Evolutionary conservation across 345 rosid species (phyloP).

Genomic region (Eucalyptus guilfoylei): DNA sequence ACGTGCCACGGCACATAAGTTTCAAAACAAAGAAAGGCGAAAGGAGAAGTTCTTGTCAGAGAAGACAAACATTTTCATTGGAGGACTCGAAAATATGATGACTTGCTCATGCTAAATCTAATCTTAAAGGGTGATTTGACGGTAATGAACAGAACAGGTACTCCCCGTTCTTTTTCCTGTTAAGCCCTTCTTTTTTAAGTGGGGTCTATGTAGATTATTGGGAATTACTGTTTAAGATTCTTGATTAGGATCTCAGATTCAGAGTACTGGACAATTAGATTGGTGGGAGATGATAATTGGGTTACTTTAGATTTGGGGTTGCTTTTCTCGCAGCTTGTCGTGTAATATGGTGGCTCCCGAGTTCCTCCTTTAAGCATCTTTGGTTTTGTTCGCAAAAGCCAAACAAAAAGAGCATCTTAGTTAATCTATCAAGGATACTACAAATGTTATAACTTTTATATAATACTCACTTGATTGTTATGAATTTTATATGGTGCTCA

Average conservation of each 20-base stretch:
- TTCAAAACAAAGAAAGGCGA: background rate
- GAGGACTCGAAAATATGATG: background rate
- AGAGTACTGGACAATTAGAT: background rate
- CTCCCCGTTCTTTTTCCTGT: background rate
- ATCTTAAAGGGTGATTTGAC: background rate
- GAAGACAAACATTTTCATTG: background rate
- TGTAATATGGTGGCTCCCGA: background rate
- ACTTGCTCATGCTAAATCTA: background rate
- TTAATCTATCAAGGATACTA: background rate
- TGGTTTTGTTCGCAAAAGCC: background rate
- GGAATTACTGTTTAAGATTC: background rate
- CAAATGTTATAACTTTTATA: too few relatives aligned
- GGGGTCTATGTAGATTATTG: background rate
- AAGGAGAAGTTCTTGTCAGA: background rate
- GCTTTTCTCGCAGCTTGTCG: background rate
- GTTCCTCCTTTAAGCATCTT: background rate
- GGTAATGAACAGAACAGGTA: background rate
- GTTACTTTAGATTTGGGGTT: background rate
- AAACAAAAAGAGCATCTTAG: background rate
- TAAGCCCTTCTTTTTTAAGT: background rate
- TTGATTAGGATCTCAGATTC: background rate
- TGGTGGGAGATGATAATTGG: background rate
- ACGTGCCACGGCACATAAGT: background rate
- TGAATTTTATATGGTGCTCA: fast-evolving
- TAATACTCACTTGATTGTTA: background rate